These are phyloP conservation scores for Coemansia nantahalensis DNA, from an alignment of 192 early-diverging fungal species.

Conservation along the genomic window DNA sequence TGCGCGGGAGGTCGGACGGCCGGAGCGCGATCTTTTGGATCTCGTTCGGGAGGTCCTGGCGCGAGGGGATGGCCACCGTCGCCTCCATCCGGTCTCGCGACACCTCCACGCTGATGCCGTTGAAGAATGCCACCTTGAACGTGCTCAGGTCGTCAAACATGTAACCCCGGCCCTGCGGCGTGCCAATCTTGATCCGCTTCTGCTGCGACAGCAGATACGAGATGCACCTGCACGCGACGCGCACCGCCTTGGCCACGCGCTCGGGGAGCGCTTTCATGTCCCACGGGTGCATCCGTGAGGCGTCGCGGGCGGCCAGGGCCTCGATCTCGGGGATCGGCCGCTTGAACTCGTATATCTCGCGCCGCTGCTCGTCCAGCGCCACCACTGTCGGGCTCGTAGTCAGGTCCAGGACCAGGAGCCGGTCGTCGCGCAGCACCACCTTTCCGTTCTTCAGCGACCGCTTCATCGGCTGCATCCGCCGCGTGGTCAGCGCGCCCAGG, in stretches of 20 bases:
- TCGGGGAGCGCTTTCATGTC: slow-evolving; percentile 17
- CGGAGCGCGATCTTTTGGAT: slow-evolving; percentile 42
- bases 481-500: slow-evolving; percentile 14
- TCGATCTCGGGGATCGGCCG: slow-evolving; percentile 7
- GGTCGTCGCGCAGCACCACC: slow-evolving; percentile 23
- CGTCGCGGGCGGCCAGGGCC: background rate
- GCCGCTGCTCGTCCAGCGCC: slow-evolving; percentile 13
- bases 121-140: slow-evolving; percentile 66
- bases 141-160: slow-evolving; percentile 67
- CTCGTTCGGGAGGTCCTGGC: slow-evolving; percentile 44
- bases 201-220: slow-evolving; percentile 59
- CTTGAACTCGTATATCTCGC: slow-evolving; percentile 18
- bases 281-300: slow-evolving; percentile 19
- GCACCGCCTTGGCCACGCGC: slow-evolving; percentile 35
- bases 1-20: background rate
- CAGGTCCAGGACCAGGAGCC: slow-evolving; percentile 31
- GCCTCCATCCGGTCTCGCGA: slow-evolving; percentile 24
- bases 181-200: slow-evolving; percentile 63
- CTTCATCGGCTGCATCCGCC: slow-evolving; percentile 22
- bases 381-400: slow-evolving; percentile 5
- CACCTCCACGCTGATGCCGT: slow-evolving; percentile 56
- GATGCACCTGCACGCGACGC: slow-evolving; percentile 54
- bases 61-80: slow-evolving; percentile 51
- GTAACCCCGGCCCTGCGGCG: slow-evolving; percentile 67
- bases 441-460: slow-evolving; percentile 40